These are phyloP conservation scores for Adiantum capillusveneris DNA, from an alignment of 75 land plant species.

Conservation along the genomic window DNA sequence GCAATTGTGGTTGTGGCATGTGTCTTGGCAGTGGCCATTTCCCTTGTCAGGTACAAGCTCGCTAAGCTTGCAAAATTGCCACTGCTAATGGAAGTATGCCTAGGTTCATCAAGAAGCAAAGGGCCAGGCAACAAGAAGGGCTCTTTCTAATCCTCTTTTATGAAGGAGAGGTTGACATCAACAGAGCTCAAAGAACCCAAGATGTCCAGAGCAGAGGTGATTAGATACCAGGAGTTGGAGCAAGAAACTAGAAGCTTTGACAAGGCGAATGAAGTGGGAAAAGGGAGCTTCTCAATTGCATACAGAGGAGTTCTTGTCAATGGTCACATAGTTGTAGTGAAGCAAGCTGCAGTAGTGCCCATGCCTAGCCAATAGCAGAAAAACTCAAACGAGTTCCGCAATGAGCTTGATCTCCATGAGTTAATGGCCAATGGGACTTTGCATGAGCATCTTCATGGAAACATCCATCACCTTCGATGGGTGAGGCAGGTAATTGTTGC, in stretches of 20 bases:
- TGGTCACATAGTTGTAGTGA: constrained; percentile 75
- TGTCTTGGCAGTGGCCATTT: constrained; percentile 33
- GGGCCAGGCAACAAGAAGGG: constrained; percentile 12
- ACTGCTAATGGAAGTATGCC: neutral
- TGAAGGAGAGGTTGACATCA: constrained; percentile 33
- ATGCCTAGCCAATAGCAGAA: constrained; percentile 24
- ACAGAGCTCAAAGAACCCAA: constrained; percentile 47
- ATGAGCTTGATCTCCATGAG: constrained; percentile 76
- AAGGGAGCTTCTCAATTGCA: constrained; percentile 77
- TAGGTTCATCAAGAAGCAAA: neutral
- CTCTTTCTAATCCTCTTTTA: constrained; percentile 10
- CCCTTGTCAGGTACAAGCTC: constrained; percentile 55
- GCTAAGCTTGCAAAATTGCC: constrained; percentile 6
- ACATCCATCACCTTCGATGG: constrained; percentile 56
- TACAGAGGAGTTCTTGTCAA: constrained; percentile 65
- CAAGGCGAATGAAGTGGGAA: constrained; percentile 56
- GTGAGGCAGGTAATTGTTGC: constrained; percentile 65
- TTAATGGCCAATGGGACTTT: constrained; percentile 84
- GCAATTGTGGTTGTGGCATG: constrained; percentile 43
- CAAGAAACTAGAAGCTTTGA: constrained; percentile 57
- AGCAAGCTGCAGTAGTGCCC: constrained; percentile 39
- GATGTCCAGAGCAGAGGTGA: constrained; percentile 51
- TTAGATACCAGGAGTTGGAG: constrained; percentile 65
- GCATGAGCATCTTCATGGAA: constrained; percentile 72
- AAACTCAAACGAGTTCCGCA: constrained; percentile 60